A percentile compares a stretch with the other conserved stretches of the same genome.
Evolutionary conservation across 306 rosid species (phyloP).

Genomic region (Dalbergia cultrata): DNA sequence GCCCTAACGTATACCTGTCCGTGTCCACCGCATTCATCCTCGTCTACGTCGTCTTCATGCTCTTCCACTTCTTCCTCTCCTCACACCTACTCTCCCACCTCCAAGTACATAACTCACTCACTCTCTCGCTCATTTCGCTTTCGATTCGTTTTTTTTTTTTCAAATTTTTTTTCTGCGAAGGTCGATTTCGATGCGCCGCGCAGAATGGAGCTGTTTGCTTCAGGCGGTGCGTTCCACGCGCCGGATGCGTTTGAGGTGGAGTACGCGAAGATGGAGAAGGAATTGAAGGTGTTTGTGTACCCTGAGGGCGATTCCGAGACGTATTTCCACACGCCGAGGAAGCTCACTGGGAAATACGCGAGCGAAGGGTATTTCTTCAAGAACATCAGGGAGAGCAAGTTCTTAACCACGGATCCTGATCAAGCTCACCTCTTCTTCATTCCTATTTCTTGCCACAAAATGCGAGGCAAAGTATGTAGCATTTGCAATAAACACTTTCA

Average conservation of each 20-base stretch:
- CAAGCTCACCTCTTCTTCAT: conserved; percentile 52
- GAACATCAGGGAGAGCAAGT: conserved; percentile 46
- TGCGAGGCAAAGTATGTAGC: conserved; percentile 48
- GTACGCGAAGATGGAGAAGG: conserved; percentile 46
- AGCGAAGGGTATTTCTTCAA: conserved; percentile 52
- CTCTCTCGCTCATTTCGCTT: not conserved
- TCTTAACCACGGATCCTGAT: conserved; percentile 41
- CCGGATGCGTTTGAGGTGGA: conserved; percentile 30
- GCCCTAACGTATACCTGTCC: not conserved
- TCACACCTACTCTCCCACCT: not conserved
- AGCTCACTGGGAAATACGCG: conserved; percentile 41
- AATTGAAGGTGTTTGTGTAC: conserved; percentile 49
- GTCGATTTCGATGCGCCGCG: not conserved
- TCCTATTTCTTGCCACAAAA: conserved; percentile 49
- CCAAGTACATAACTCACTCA: not conserved
- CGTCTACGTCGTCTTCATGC: not conserved
- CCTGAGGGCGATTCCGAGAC: conserved; percentile 38
- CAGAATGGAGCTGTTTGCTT: not conserved
- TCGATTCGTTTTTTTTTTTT: not conserved
- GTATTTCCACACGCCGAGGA: conserved; percentile 48
- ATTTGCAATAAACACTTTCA: not conserved
- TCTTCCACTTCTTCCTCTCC: not conserved
- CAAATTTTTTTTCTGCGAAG: not conserved
- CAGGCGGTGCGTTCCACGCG: conserved; percentile 21
- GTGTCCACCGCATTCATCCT: not conserved